Evolutionary conservation across 176 grass and related monocot species (phyloP).

Genomic region (Pharus latifolius): DNA sequence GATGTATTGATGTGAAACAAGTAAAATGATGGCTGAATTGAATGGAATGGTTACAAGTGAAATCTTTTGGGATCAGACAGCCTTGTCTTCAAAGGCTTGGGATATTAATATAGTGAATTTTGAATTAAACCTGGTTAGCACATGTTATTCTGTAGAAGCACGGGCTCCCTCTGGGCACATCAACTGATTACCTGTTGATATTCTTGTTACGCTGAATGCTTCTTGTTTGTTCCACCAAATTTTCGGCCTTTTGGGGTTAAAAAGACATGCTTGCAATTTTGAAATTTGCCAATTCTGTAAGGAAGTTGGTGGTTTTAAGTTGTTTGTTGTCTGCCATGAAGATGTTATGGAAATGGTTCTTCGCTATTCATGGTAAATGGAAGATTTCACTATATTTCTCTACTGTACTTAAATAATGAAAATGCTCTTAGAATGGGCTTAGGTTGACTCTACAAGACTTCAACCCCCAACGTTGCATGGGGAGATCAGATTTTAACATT

Average conservation of each 20-base stretch:
- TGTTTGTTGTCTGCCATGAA: neutral
- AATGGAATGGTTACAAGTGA: neutral
- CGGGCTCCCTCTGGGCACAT: neutral
- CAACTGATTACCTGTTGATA: neutral
- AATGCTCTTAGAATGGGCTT: neutral
- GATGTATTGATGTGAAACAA: neutral
- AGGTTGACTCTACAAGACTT: neutral
- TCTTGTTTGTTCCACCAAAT: neutral
- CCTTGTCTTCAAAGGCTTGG: neutral
- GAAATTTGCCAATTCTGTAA: neutral
- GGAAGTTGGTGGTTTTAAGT: neutral
- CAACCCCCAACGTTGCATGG: neutral
- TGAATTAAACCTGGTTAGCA: neutral
- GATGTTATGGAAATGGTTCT: neutral
- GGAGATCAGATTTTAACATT: too few species aligned
- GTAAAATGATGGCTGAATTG: neutral
- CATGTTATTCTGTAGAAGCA: neutral
- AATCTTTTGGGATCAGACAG: neutral
- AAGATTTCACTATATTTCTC: neutral
- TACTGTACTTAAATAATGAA: neutral
- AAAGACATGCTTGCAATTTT: too few species aligned
- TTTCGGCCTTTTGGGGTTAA: too few species aligned
- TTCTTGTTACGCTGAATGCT: neutral
- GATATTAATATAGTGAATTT: neutral
- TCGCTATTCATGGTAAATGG: neutral